These are phyloP conservation scores for Plasmodium fragile DNA, from an alignment of 169 alveolate species.

Conservation along the genomic window DNA sequence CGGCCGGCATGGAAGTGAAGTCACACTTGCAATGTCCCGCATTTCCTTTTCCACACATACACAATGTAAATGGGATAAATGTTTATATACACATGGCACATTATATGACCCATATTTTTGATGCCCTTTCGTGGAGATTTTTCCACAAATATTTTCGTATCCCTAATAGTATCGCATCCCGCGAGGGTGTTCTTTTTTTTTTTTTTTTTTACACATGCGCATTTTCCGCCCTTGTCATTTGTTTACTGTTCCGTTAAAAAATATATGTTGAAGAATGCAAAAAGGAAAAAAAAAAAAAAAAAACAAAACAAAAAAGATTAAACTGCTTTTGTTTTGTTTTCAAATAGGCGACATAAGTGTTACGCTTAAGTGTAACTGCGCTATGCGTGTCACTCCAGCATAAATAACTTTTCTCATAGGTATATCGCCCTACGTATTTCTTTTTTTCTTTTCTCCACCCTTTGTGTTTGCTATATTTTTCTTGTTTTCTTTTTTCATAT, in stretches of 20 bases:
- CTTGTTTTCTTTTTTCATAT: neutral
- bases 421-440: neutral
- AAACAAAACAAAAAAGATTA: neutral
- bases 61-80: neutral
- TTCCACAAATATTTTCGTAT: neutral
- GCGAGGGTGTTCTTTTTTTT: neutral
- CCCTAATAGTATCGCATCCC: neutral
- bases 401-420: neutral
- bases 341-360: neutral
- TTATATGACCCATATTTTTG: neutral
- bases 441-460: neutral
- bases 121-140: neutral
- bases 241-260: neutral
- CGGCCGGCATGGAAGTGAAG: neutral
- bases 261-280: neutral
- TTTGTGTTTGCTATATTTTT: neutral
- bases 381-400: neutral
- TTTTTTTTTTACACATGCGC: constrained; percentile 4
- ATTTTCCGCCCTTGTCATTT: neutral
- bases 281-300: neutral
- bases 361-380: neutral
- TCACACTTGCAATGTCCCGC: neutral
- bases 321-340: constrained; percentile 1
- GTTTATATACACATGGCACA: neutral
- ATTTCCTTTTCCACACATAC: constrained; percentile 1